A percentile compares a stretch with the other conserved stretches of the same genome.
These are phyloP conservation scores for Alisma plantagoaquatica DNA, from an alignment of 106 monocot species.

Conservation along the genomic window DNA sequence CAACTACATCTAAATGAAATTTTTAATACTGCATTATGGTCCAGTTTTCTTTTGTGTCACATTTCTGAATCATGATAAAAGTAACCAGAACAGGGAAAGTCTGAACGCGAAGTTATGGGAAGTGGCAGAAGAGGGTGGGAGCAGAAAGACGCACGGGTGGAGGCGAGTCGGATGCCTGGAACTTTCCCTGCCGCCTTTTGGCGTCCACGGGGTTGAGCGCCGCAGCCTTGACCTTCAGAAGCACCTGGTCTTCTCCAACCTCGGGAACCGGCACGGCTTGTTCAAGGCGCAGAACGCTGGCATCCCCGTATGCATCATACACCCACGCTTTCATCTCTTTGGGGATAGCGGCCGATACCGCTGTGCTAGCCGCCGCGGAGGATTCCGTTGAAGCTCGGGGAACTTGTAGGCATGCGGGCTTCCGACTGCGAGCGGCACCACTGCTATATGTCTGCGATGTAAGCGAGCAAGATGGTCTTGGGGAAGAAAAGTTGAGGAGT, in stretches of 20 bases:
- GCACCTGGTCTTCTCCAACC: conserved; percentile 76
- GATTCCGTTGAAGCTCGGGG: too few species aligned
- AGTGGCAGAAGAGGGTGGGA: too few species aligned
- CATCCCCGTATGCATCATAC: conserved; percentile 73
- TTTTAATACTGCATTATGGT: too few species aligned
- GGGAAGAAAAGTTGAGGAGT: background rate
- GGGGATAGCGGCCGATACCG: conserved; percentile 22
- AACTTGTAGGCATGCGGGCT: too few species aligned
- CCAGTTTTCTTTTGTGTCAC: too few species aligned
- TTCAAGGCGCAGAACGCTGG: conserved; percentile 40
- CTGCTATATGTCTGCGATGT: too few species aligned
- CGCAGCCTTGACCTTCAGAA: conserved; percentile 77
- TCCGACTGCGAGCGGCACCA: too few species aligned
- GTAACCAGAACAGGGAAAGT: too few species aligned
- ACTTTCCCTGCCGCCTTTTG: conserved; percentile 85
- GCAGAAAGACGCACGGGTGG: conserved; percentile 48
- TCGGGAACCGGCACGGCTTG: conserved; percentile 56
- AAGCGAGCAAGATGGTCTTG: too few species aligned
- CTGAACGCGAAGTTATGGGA: too few species aligned
- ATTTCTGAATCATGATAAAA: too few species aligned
- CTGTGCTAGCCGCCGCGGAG: background rate
- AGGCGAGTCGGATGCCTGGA: conserved; percentile 83
- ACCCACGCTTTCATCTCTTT: conserved; percentile 79
- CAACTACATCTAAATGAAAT: too few species aligned
- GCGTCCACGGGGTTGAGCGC: conserved; percentile 87